Evolutionary conservation across 2,329 filamentous ascomycete species (phyloP).

Genomic region (Alternaria dauci): DNA sequence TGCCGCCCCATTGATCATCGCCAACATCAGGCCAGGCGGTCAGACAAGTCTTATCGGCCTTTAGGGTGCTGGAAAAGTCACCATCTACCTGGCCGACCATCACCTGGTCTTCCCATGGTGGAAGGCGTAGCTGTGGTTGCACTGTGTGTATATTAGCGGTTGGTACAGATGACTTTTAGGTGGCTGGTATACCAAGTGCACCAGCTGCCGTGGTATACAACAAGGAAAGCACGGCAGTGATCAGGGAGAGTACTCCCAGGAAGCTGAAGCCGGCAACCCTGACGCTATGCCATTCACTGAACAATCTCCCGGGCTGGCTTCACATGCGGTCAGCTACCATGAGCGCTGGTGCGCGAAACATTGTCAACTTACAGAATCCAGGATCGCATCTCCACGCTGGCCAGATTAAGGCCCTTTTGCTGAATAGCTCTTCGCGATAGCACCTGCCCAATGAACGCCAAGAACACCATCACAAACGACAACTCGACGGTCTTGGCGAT

Average conservation of each 20-base stretch:
- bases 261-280: slow-evolving; percentile 67
- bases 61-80: slow-evolving; percentile 10
- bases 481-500: slow-evolving; percentile 78
- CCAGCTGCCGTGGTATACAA: slow-evolving; percentile 17
- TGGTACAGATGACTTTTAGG: accelerated
- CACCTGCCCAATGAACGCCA: slow-evolving; percentile 74
- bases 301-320: slow-evolving; percentile 68
- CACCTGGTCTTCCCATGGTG: slow-evolving; percentile 6
- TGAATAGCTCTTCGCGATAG: slow-evolving; percentile 49
- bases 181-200: slow-evolving; percentile 10
- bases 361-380: slow-evolving; percentile 14
- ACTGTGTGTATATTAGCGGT: slow-evolving; percentile 2
- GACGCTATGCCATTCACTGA: slow-evolving; percentile 71
- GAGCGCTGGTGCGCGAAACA: background rate
- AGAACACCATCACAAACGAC: slow-evolving; percentile 76
- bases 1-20: slow-evolving; percentile 9
- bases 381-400: slow-evolving; percentile 12
- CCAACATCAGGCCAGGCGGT: slow-evolving; percentile 14
- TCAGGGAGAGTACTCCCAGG: slow-evolving; percentile 67
- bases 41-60: slow-evolving; percentile 7
- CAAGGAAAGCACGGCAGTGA: slow-evolving; percentile 10
- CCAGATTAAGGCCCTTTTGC: slow-evolving; percentile 13
- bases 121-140: slow-evolving; percentile 15
- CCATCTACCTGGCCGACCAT: slow-evolving; percentile 10
- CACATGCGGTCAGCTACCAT: background rate